These are phyloP conservation scores for Myxozyma mucilagina DNA, from an alignment of 805 yeast species.

Conservation along the genomic window DNA sequence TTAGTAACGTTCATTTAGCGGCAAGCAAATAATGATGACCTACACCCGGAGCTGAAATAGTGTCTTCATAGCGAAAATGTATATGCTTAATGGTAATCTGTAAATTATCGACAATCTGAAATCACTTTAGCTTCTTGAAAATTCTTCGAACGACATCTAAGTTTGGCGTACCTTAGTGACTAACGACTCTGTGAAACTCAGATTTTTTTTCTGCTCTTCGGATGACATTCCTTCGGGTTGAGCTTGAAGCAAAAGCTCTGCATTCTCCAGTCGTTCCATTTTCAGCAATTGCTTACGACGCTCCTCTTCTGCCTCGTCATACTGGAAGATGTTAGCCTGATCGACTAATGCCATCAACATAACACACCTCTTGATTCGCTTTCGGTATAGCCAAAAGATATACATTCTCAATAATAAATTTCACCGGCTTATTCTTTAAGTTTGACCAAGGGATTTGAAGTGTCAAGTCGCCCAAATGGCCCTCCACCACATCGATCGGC, in stretches of 20 bases:
- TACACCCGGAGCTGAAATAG: conserved; percentile 59
- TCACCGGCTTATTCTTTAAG: conserved; percentile 87
- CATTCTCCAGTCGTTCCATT: conserved; percentile 63
- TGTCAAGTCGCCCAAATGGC: conserved; percentile 85
- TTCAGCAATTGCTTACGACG: conserved; percentile 66
- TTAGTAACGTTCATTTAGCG: background rate
- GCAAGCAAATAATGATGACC: background rate
- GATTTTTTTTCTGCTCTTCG: conserved; percentile 53
- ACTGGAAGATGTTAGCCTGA: conserved; percentile 31
- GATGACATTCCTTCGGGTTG: conserved; percentile 42
- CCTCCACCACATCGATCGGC: conserved; percentile 85
- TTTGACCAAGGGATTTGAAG: conserved; percentile 97
- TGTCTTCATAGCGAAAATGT: conserved; percentile 90
- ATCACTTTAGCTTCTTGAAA: background rate
- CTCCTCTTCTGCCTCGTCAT: conserved; percentile 60
- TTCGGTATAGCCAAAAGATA: conserved; percentile 80
- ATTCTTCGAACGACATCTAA: background rate
- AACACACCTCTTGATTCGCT: conserved; percentile 45
- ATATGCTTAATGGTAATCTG: conserved; percentile 89
- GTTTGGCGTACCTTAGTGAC: conserved; percentile 64
- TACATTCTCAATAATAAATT: conserved; percentile 81
- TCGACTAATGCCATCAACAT: too few species aligned
- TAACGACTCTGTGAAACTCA: conserved; percentile 81
- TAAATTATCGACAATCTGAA: conserved; percentile 66
- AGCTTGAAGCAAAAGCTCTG: conserved; percentile 51